Evolutionary conservation across 352 stramenopile species (phyloP).

Genomic region (Phytophthora foliorum): DNA sequence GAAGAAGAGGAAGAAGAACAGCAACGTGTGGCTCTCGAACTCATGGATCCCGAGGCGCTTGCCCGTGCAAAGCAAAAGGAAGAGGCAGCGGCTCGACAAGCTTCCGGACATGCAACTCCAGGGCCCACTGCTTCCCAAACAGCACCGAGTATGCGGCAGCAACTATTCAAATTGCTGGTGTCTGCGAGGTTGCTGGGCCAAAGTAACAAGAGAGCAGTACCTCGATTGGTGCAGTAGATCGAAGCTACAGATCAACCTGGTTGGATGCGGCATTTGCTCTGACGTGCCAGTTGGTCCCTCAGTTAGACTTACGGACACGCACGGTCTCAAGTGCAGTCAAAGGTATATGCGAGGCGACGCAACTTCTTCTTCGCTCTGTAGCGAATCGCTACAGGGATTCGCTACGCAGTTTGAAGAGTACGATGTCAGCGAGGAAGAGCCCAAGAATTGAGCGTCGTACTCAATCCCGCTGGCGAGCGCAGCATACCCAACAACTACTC

Average conservation of each 20-base stretch:
- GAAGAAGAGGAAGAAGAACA: slow-evolving; percentile 51
- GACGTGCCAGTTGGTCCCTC: not conserved
- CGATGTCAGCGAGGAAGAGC: too few species aligned
- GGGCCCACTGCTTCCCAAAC: not conserved
- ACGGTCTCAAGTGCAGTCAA: not conserved
- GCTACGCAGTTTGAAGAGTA: too few species aligned
- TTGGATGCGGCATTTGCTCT: too few species aligned
- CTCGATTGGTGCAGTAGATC: not conserved
- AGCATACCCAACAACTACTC: too few species aligned
- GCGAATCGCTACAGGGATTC: too few species aligned
- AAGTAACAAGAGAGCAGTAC: not conserved
- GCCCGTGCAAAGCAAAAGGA: slow-evolving; percentile 43
- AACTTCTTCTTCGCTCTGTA: too few species aligned
- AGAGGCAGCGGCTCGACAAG: slow-evolving; percentile 19
- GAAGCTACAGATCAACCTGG: not conserved
- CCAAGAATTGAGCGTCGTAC: too few species aligned
- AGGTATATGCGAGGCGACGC: too few species aligned
- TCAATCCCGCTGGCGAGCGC: too few species aligned
- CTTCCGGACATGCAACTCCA: not conserved
- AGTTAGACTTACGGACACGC: not conserved
- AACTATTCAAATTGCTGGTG: slow-evolving; percentile 18
- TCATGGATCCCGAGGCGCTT: slow-evolving; percentile 39
- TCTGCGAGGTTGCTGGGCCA: not conserved
- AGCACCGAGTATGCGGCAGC: slow-evolving; percentile 1
- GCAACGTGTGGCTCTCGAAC: slow-evolving; percentile 39